A percentile compares a stretch with the other conserved stretches of the same genome.
These are phyloP conservation scores for Streptanthus diversifolius DNA, from an alignment of 345 rosid species.

Conservation along the genomic window DNA sequence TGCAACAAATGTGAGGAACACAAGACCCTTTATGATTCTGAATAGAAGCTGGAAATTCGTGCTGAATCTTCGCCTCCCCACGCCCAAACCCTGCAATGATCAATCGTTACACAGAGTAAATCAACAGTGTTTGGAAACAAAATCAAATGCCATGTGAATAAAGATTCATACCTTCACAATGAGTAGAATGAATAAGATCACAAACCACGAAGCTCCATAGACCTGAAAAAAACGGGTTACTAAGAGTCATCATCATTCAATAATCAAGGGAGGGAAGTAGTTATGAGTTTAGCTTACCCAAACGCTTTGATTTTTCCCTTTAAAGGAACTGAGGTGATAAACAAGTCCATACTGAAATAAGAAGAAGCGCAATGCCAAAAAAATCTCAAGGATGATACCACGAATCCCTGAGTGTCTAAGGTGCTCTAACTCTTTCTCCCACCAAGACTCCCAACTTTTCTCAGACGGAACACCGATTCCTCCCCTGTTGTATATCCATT, in stretches of 20 bases:
- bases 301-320: conserved; percentile 37
- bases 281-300: conserved; percentile 40
- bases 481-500: conserved; percentile 55
- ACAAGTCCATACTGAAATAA: conserved; percentile 63
- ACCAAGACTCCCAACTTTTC: conserved; percentile 78
- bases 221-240: conserved; percentile 31
- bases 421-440: conserved; percentile 62
- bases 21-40: conserved; percentile 64
- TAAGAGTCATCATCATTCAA: not conserved
- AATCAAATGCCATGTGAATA: not conserved
- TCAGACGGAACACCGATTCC: conserved; percentile 59
- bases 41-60: conserved; percentile 73
- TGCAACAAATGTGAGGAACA: conserved; percentile 55
- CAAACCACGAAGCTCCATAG: conserved; percentile 40
- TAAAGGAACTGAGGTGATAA: conserved; percentile 47
- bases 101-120: not conserved
- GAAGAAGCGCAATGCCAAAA: conserved; percentile 54
- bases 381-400: conserved; percentile 45
- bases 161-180: conserved; percentile 37
- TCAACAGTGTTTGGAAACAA: not conserved
- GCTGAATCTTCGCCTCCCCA: conserved; percentile 64
- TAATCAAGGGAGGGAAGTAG: not conserved
- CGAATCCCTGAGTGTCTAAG: conserved; percentile 49
- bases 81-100: conserved; percentile 52
- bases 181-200: conserved; percentile 26